Evolutionary conservation across 2,329 filamentous ascomycete species (phyloP).

Genomic region (Fusarium sulawesiense): DNA sequence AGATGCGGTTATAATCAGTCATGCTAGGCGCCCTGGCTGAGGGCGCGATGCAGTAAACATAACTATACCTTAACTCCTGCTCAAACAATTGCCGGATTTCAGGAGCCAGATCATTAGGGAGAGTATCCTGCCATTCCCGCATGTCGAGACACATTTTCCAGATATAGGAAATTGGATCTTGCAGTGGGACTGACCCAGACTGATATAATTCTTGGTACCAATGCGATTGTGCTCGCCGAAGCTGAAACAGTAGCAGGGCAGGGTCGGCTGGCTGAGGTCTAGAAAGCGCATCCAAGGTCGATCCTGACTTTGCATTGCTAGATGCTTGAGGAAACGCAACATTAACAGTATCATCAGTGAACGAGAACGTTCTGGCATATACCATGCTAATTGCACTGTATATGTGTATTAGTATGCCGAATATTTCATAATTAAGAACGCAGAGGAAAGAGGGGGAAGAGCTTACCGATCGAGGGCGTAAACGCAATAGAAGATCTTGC

Average conservation of each 20-base stretch:
- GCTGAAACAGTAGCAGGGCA: constrained; percentile 81
- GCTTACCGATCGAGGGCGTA: constrained; percentile 87
- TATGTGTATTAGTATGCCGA: constrained; percentile 34
- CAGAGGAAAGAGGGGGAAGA: too few species aligned
- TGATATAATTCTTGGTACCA: constrained; percentile 94
- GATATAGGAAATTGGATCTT: constrained; percentile 76
- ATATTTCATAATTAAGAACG: neutral
- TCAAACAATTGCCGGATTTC: constrained; percentile 82
- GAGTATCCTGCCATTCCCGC: constrained; percentile 83
- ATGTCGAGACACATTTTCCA: constrained; percentile 82
- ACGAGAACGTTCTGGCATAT: constrained; percentile 88
- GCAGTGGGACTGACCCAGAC: constrained; percentile 74
- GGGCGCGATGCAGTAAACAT: constrained; percentile 87
- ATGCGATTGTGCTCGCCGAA: constrained; percentile 85
- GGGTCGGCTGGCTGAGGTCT: constrained; percentile 69
- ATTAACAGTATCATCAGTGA: constrained; percentile 87
- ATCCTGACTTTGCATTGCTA: constrained; percentile 56
- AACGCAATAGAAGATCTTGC: constrained; percentile 89
- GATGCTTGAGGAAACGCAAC: constrained; percentile 77
- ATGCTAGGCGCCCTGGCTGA: constrained; percentile 78
- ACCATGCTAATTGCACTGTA: constrained; percentile 86
- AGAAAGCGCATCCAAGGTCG: constrained; percentile 56
- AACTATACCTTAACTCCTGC: constrained; percentile 89
- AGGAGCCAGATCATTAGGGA: constrained; percentile 73
- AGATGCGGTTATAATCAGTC: constrained; percentile 78